Evolutionary conservation across 352 stramenopile genomes (phyloP).

Genomic region (Pythium diclinum): DNA sequence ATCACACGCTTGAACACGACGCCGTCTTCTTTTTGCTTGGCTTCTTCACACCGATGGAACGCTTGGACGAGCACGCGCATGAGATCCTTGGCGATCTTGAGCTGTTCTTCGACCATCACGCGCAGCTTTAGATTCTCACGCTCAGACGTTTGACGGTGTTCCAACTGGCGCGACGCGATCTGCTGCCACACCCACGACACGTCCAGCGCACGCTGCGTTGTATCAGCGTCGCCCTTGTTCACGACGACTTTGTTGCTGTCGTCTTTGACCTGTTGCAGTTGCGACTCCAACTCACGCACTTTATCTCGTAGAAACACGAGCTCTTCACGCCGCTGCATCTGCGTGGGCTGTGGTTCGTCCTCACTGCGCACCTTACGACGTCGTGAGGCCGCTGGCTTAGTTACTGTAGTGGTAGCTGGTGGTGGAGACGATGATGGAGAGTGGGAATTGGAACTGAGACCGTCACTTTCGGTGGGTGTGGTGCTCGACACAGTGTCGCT

Average conservation of each 20-base stretch:
- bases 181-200: slow-evolving; percentile 19
- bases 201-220: slow-evolving; percentile 1
- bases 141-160: slow-evolving; percentile 15
- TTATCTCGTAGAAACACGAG: slow-evolving; percentile 14
- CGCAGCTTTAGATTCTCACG: slow-evolving; percentile 16
- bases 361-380: slow-evolving; percentile 1
- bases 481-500: neutral
- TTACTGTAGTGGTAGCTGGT: neutral
- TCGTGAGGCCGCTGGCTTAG: neutral
- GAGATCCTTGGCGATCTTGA: slow-evolving; percentile 21
- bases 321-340: slow-evolving; percentile 14
- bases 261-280: slow-evolving; percentile 5
- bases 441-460: neutral
- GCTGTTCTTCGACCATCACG: slow-evolving; percentile 17
- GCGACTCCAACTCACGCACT: slow-evolving; percentile 15
- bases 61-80: slow-evolving; percentile 20
- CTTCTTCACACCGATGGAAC: slow-evolving; percentile 8
- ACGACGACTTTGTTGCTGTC: neutral
- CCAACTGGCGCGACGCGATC: slow-evolving; percentile 21
- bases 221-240: neutral
- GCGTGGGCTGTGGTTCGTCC: neutral
- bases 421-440: neutral
- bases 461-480: slow-evolving; percentile 7
- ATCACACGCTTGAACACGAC: slow-evolving; percentile 16
- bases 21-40: neutral